Evolutionary conservation across 1,139 yeast genomes (phyloP).

Genomic region (Blastobotrys illinoisensis): DNA sequence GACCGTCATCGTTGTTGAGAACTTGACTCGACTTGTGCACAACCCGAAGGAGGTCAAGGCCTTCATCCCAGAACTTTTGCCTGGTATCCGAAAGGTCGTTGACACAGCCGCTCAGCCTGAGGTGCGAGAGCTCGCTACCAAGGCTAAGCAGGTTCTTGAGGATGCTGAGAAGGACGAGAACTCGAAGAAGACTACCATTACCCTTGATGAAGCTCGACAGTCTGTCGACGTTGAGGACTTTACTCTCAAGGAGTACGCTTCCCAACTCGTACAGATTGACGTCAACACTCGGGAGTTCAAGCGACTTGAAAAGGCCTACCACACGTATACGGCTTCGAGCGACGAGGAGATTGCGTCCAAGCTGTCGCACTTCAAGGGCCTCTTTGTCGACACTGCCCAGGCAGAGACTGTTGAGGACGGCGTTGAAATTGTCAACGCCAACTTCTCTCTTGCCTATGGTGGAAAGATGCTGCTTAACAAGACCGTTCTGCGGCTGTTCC

Average conservation of each 20-base stretch:
- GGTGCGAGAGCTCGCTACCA: slow-evolving; percentile 87
- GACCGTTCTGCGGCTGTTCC: slow-evolving; percentile 76
- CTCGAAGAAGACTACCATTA: slow-evolving; percentile 69
- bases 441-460: slow-evolving; percentile 94
- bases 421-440: slow-evolving; percentile 85
- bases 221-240: slow-evolving; percentile 38
- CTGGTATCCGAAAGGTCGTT: slow-evolving; percentile 85
- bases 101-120: slow-evolving; percentile 93
- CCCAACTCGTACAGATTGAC: slow-evolving; percentile 55
- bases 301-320: slow-evolving; percentile 51
- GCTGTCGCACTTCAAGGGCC: slow-evolving; percentile 51
- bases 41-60: slow-evolving; percentile 87
- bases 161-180: slow-evolving; percentile 74
- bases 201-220: slow-evolving; percentile 48
- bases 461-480: slow-evolving; percentile 94
- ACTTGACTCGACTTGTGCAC: slow-evolving; percentile 90
- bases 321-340: slow-evolving; percentile 34
- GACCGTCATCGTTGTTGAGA: slow-evolving; percentile 93
- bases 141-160: slow-evolving; percentile 73
- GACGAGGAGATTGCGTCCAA: slow-evolving; percentile 42
- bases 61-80: slow-evolving; percentile 78
- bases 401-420: slow-evolving; percentile 63
- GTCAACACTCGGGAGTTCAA: slow-evolving; percentile 92
- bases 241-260: slow-evolving; percentile 45
- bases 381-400: slow-evolving; percentile 58